Conservation (phyloP, 2,329 filamentous ascomycete species). For the Penicillium sp. region DNA sequence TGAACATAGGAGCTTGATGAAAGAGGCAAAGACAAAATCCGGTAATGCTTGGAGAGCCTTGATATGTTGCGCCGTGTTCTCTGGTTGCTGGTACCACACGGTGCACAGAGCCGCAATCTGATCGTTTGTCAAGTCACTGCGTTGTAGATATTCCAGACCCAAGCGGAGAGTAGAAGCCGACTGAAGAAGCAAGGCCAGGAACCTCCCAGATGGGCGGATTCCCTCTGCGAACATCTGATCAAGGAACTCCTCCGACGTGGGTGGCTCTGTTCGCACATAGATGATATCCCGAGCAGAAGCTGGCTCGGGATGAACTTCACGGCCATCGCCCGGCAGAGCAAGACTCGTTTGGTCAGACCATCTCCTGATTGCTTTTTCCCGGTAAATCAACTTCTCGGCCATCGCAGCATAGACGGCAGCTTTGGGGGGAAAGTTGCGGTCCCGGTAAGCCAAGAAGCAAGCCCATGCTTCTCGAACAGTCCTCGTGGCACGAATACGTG, state of each 20-base stretch:
- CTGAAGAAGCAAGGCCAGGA: conserved; percentile 50
- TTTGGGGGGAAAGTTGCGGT: conserved; percentile 36
- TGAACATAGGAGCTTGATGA: conserved; percentile 42
- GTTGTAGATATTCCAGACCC: conserved; percentile 43
- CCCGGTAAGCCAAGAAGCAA: conserved; percentile 56
- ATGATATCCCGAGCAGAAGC: conserved; percentile 54
- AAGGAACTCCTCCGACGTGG: conserved; percentile 50
- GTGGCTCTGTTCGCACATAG: conserved; percentile 53
- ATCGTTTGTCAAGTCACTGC: conserved; percentile 32
- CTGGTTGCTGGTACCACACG: conserved; percentile 14
- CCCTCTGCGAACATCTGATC: conserved; percentile 47
- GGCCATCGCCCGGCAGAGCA: conserved; percentile 52
- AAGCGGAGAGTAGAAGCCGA: conserved; percentile 37
- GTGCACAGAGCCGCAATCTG: conserved; percentile 32
- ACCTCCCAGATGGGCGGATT: conserved; percentile 41
- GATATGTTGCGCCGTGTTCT: conserved; percentile 13
- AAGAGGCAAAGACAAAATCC: conserved; percentile 41
- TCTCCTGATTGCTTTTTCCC: conserved; percentile 24
- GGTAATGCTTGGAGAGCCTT: conserved; percentile 30
- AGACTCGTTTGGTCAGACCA: conserved; percentile 22
- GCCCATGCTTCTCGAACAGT: conserved; percentile 63
- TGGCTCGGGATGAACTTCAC: conserved; percentile 53
- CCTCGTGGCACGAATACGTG: conserved; percentile 55
- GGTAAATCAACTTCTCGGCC: conserved; percentile 52
- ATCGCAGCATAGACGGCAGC: conserved; percentile 52